A percentile compares a stretch with the other conserved stretches of the same genome.
Evolutionary conservation across 106 monocot species (phyloP).

Genomic region (Amphibolis antarctica): DNA sequence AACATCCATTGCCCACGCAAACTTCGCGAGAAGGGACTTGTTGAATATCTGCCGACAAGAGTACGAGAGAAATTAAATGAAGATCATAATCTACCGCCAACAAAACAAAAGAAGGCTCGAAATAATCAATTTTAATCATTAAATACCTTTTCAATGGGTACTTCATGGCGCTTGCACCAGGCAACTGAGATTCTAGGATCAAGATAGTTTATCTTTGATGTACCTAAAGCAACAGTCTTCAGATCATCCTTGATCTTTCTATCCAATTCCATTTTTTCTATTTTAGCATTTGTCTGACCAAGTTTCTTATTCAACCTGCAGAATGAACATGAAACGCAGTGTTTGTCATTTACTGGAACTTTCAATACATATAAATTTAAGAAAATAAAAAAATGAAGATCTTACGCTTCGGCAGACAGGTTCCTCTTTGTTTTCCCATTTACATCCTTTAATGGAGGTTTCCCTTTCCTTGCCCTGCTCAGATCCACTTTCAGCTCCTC

Average conservation of each 20-base stretch:
- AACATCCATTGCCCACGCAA: slow-evolving; percentile 72
- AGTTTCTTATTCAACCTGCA: slow-evolving; percentile 73
- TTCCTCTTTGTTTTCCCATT: slow-evolving; percentile 72
- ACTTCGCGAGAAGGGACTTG: slow-evolving; percentile 68
- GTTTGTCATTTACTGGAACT: too few relatives aligned
- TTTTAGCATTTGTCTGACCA: slow-evolving; percentile 36
- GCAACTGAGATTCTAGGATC: slow-evolving; percentile 87
- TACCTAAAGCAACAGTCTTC: slow-evolving; percentile 79
- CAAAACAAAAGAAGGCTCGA: too few relatives aligned
- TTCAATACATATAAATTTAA: too few relatives aligned
- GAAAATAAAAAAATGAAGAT: not conserved
- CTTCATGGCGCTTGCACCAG: slow-evolving; percentile 95
- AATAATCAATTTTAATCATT: too few relatives aligned
- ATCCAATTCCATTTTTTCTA: slow-evolving; percentile 72
- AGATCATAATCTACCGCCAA: not conserved
- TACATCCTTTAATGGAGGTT: slow-evolving; percentile 54
- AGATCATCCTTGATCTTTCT: slow-evolving; percentile 69
- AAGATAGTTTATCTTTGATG: slow-evolving; percentile 88
- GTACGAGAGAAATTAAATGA: not conserved
- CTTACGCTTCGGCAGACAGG: slow-evolving; percentile 63
- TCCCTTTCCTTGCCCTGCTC: slow-evolving; percentile 61
- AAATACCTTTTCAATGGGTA: slow-evolving; percentile 83
- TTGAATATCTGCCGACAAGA: slow-evolving; percentile 50
- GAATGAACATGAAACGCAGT: too few relatives aligned
- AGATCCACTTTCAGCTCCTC: slow-evolving; percentile 68